Conservation (phyloP, 2,329 filamentous ascomycete species). For the Didymella lethalis region DNA sequence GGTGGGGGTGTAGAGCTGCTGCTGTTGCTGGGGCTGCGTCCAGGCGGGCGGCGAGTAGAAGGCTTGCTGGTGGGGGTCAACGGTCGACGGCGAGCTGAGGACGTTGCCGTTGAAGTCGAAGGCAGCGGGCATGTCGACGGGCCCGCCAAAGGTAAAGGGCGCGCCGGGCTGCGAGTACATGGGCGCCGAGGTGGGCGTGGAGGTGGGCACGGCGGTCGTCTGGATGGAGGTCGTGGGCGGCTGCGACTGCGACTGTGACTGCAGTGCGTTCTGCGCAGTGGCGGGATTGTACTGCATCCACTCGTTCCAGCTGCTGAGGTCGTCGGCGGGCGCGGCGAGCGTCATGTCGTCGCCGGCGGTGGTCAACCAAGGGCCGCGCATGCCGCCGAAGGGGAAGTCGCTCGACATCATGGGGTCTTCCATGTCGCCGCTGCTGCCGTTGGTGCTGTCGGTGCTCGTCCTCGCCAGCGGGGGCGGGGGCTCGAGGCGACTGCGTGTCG, state of each 20-base stretch:
- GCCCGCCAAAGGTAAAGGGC: conserved; percentile 47
- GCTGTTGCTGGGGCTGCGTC: conserved; percentile 40
- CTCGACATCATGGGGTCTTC: conserved; percentile 46
- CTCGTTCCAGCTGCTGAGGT: conserved; percentile 54
- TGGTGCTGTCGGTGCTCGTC: conserved; percentile 15
- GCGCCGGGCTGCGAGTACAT: conserved; percentile 36
- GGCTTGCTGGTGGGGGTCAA: conserved; percentile 35
- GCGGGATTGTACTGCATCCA: conserved; percentile 59
- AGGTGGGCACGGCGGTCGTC: conserved; percentile 36
- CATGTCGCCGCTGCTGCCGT: conserved; percentile 33
- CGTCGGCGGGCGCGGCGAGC: conserved; percentile 41
- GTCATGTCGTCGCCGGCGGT: conserved; percentile 46
- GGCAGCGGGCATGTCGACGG: conserved; percentile 40
- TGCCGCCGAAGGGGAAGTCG: conserved; percentile 44
- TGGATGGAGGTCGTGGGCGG: conserved; percentile 38
- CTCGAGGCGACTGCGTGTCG: conserved; percentile 11
- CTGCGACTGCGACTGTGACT: conserved; percentile 30
- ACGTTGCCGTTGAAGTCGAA: conserved; percentile 46
- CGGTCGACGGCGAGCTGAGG: conserved; percentile 44
- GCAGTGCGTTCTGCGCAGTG: conserved; percentile 37
- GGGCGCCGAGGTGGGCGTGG: conserved; percentile 28
- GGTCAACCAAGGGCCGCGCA: conserved; percentile 48
- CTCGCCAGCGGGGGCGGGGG: conserved; percentile 19
- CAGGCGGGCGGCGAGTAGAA: conserved; percentile 44
- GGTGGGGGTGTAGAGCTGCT: conserved; percentile 39